Evolutionary conservation across 2,329 filamentous ascomycete species (phyloP).

Genomic region (Stenocarpella maydis): DNA sequence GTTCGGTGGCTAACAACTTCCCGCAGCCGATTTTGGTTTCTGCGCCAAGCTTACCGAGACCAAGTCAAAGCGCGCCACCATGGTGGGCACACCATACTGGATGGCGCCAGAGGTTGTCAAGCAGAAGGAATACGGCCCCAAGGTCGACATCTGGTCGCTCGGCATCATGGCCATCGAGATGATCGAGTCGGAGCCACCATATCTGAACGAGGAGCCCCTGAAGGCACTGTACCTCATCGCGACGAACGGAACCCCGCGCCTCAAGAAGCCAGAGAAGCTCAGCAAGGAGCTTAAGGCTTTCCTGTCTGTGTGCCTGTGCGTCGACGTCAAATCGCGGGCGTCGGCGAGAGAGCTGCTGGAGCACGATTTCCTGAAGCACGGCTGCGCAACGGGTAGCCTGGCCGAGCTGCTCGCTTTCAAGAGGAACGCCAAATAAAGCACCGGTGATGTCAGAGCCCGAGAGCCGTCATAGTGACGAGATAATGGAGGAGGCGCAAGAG

Average conservation of each 20-base stretch:
- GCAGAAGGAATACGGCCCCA: constrained; percentile 97
- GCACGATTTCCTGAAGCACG: constrained; percentile 94
- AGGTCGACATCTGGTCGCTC: constrained; percentile 98
- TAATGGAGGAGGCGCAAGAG: background rate
- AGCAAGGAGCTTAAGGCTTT: constrained; percentile 98
- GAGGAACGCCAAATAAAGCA: constrained; percentile 71
- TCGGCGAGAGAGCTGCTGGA: constrained; percentile 88
- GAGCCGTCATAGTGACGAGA: background rate
- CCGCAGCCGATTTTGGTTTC: constrained; percentile 95
- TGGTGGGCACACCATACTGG: constrained; percentile 99
- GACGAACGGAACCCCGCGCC: constrained; percentile 92
- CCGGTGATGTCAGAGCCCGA: background rate
- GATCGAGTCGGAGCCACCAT: constrained; percentile 98
- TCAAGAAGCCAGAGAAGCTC: constrained; percentile 98
- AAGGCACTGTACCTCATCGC: constrained; percentile 98
- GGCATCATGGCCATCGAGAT: constrained; percentile 99
- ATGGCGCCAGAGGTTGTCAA: constrained; percentile 99
- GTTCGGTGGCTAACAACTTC: constrained; percentile 44
- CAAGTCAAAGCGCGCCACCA: constrained; percentile 96
- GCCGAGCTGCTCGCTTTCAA: constrained; percentile 90
- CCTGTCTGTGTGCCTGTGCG: constrained; percentile 93
- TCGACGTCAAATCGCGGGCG: constrained; percentile 93
- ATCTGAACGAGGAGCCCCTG: constrained; percentile 96
- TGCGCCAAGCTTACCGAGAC: constrained; percentile 97
- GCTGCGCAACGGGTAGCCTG: constrained; percentile 83